These are phyloP conservation scores for Coemansia umbellata DNA, from an alignment of 192 early-diverging fungal species.

Conservation along the genomic window DNA sequence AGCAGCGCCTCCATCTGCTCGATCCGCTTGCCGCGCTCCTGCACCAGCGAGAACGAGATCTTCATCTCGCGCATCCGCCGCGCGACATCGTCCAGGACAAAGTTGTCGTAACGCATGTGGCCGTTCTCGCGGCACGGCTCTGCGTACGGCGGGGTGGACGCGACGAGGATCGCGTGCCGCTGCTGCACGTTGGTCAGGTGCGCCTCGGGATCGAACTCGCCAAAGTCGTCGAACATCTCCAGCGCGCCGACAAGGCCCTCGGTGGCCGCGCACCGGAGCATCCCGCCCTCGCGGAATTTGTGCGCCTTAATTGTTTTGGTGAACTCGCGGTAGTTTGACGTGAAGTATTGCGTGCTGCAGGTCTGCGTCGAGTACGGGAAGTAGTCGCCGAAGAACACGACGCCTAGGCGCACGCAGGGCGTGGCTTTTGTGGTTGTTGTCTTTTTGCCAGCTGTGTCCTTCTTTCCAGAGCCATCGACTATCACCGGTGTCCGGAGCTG, in stretches of 20 bases:
- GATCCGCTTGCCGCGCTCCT: constrained; percentile 39
- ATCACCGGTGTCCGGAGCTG: constrained; percentile 40
- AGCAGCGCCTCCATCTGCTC: constrained; percentile 37
- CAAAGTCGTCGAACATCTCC: constrained; percentile 53
- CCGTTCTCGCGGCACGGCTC: constrained; percentile 43
- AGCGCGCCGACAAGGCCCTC: constrained; percentile 48
- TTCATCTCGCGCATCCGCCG: constrained; percentile 46
- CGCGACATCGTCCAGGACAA: constrained; percentile 36
- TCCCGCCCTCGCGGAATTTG: constrained; percentile 42
- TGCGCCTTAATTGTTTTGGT: constrained; percentile 45
- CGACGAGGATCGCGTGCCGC: constrained; percentile 42
- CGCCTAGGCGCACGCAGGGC: constrained; percentile 47
- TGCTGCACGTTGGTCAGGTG: constrained; percentile 41
- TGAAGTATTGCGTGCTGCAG: constrained; percentile 50
- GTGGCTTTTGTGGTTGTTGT: constrained; percentile 30
- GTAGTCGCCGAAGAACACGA: constrained; percentile 52
- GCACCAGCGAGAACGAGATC: constrained; percentile 47
- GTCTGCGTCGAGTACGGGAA: constrained; percentile 45
- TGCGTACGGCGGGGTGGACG: constrained; percentile 42
- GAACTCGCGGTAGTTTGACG: constrained; percentile 52
- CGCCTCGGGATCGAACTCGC: constrained; percentile 44
- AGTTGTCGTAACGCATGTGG: constrained; percentile 46
- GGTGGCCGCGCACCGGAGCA: constrained; percentile 42
- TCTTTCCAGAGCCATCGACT: constrained; percentile 23
- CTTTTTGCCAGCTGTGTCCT: constrained; percentile 6